Conservation (phyloP, 1,139 yeast species). For the Blastobotrys indianensis region DNA sequence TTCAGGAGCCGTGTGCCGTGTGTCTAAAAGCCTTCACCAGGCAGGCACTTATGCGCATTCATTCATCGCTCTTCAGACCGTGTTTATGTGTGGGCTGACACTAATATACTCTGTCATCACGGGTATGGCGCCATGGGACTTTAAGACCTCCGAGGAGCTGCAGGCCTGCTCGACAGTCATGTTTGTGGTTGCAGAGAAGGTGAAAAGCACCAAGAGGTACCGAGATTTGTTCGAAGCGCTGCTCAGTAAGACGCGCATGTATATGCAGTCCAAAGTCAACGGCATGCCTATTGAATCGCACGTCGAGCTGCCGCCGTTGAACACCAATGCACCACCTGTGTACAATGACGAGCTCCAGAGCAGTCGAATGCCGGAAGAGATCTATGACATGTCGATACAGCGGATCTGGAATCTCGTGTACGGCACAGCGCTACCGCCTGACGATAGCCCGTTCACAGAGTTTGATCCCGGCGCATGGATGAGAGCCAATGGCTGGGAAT, state of each 20-base stretch:
- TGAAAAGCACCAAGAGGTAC: not conserved
- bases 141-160: not conserved
- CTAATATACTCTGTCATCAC: not conserved
- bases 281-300: not conserved
- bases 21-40: not conserved
- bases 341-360: not conserved
- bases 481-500: not conserved
- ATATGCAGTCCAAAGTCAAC: not conserved
- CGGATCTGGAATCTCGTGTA: not conserved
- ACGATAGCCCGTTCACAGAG: not conserved
- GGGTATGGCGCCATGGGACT: not conserved
- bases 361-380: too few species aligned
- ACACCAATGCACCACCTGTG: not conserved
- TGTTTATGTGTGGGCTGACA: constrained; percentile 1
- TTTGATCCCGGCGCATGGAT: constrained; percentile 1
- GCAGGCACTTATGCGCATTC: constrained; percentile 1
- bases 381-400: not conserved
- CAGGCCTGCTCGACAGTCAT: constrained; percentile 1
- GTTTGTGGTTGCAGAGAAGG: constrained; percentile 2
- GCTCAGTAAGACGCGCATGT: not conserved
- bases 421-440: not conserved
- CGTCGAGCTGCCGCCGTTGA: not conserved
- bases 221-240: constrained; percentile 1
- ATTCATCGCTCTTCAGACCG: constrained; percentile 1
- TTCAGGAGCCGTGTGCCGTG: not conserved